A percentile compares a stretch with the other conserved stretches of the same genome.
Conservation (phyloP, 495 filamentous ascomycete genomes). For the Talaromyces liani region DNA sequence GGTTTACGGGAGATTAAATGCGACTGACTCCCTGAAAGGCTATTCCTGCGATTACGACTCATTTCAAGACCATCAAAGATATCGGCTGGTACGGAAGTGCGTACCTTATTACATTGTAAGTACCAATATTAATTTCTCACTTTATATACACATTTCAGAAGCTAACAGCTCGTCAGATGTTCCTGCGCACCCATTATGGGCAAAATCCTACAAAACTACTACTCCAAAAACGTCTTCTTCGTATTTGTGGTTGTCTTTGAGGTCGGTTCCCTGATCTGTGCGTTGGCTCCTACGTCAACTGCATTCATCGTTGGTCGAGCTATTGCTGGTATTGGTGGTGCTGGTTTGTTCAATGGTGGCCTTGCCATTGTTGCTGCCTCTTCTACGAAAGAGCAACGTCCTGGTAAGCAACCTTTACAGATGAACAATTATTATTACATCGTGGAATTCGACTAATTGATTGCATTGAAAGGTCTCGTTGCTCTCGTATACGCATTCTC, state of each 20-base stretch:
- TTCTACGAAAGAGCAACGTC: neutral
- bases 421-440: neutral
- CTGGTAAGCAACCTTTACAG: neutral
- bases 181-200: constrained; percentile 28
- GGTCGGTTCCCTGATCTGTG: constrained; percentile 64
- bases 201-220: constrained; percentile 9
- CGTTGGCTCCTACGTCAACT: constrained; percentile 54
- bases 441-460: neutral
- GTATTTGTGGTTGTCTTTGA: constrained; percentile 62
- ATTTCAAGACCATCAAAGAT: constrained; percentile 36
- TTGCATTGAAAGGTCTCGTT: constrained; percentile 6
- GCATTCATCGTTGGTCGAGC: constrained; percentile 73
- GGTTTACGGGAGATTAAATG: neutral
- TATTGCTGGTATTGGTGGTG: constrained; percentile 60
- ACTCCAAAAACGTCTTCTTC: constrained; percentile 40
- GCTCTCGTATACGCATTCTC: constrained; percentile 6
- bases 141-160: neutral
- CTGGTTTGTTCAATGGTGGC: constrained; percentile 22
- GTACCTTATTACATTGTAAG: constrained; percentile 47
- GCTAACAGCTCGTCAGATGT: constrained; percentile 2
- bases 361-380: constrained; percentile 15
- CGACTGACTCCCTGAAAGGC: constrained; percentile 15
- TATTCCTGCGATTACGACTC: constrained; percentile 38
- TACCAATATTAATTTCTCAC: neutral
- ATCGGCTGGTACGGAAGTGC: constrained; percentile 47